Conservation (phyloP, 2,329 filamentous ascomycete genomes). For the Calonectria honghensis region DNA sequence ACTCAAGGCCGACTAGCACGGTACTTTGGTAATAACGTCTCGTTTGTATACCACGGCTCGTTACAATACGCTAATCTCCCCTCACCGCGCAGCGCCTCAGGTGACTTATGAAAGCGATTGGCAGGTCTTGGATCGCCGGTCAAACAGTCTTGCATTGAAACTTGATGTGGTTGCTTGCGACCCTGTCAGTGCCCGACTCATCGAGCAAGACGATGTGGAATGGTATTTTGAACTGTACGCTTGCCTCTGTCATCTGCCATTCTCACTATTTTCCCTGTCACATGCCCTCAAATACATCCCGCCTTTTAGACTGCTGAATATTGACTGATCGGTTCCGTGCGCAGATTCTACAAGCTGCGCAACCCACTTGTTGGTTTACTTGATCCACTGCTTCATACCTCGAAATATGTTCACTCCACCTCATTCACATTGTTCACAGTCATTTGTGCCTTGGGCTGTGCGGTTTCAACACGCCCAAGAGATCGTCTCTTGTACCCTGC, state of each 20-base stretch:
- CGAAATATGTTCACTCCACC: slow-evolving; percentile 47
- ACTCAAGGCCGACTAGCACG: slow-evolving; percentile 28
- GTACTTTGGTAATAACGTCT: slow-evolving; percentile 40
- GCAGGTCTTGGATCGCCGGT: slow-evolving; percentile 48
- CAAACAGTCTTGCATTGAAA: slow-evolving; percentile 48
- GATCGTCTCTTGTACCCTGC: slow-evolving; percentile 50
- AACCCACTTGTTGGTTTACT: slow-evolving; percentile 51
- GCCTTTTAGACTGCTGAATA: not conserved
- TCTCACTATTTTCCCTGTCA: not conserved
- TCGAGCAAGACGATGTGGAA: slow-evolving; percentile 48
- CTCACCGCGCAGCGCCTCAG: not conserved
- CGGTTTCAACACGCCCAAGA: slow-evolving; percentile 50
- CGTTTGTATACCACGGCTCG: not conserved
- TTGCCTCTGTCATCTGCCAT: not conserved
- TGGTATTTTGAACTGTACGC: slow-evolving; percentile 37
- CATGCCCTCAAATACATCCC: too few relatives aligned
- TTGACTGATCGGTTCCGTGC: not conserved
- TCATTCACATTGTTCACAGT: slow-evolving; percentile 54
- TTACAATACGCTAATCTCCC: not conserved
- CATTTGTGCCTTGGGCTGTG: slow-evolving; percentile 53
- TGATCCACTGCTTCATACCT: slow-evolving; percentile 51
- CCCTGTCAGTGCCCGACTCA: slow-evolving; percentile 48
- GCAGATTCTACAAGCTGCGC: slow-evolving; percentile 50
- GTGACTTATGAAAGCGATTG: slow-evolving; percentile 45
- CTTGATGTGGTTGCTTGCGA: slow-evolving; percentile 50